phyloP scores from a whole-genome alignment of 257 asterid genomes.

The Scutellaria minor region DNA sequence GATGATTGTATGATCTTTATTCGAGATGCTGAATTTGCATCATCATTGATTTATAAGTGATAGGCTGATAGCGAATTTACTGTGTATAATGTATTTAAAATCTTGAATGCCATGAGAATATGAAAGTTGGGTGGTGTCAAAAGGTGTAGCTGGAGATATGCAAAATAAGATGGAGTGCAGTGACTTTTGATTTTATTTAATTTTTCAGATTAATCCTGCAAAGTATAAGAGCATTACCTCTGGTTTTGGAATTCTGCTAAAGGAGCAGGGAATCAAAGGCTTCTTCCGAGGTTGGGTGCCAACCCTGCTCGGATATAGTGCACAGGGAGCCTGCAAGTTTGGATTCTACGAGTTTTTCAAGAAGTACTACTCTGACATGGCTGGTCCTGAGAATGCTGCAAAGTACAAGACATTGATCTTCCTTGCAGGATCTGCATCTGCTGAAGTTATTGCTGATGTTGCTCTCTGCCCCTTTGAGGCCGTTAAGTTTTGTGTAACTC shows the following conservation, averaged over 20 bases:
- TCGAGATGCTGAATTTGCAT: slow-evolving; percentile 10
- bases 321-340: slow-evolving; percentile 86
- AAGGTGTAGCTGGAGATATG: no score
- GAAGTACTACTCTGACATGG: slow-evolving; percentile 83
- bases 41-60: neutral
- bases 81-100: no score
- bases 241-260: slow-evolving; percentile 70
- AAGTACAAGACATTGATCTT: slow-evolving; percentile 79
- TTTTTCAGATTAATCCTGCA: slow-evolving; percentile 74
- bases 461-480: slow-evolving; percentile 96
- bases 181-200: no score
- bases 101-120: no score
- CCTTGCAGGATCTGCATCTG: slow-evolving; percentile 93
- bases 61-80: no score
- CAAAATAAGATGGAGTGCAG: no score
- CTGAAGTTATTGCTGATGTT: slow-evolving; percentile 81
- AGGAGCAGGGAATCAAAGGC: slow-evolving; percentile 78
- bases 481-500: slow-evolving; percentile 86
- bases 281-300: slow-evolving; percentile 93
- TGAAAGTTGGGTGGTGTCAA: no score
- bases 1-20: neutral
- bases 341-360: slow-evolving; percentile 89
- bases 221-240: slow-evolving; percentile 79
- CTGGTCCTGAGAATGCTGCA: slow-evolving; percentile 77
- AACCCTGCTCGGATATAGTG: slow-evolving; percentile 82